Percentiles rank a stretch among this genome's conserved stretches.
Evolutionary conservation across 2,329 filamentous ascomycete species (phyloP).

Genomic region (Neospermospora avenae): DNA sequence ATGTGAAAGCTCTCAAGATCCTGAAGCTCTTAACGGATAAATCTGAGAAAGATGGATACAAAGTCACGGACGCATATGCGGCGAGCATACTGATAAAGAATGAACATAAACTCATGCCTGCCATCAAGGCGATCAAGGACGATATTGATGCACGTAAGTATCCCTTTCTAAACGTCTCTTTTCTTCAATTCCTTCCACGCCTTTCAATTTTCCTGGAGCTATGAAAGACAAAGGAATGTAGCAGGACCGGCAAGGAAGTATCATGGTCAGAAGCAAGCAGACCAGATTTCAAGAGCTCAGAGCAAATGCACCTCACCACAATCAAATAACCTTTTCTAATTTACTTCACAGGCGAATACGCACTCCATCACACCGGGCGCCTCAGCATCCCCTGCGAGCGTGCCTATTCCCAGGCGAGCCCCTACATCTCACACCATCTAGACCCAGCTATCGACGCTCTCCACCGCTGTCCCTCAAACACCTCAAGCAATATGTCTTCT

Average conservation of each 20-base stretch:
- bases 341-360: not conserved
- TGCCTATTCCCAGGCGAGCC: not conserved
- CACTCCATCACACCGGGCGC: not conserved
- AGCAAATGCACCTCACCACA: not conserved
- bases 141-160: constrained; percentile 3
- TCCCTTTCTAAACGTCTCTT: not conserved
- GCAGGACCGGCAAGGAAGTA: not conserved
- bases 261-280: not conserved
- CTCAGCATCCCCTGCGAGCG: not conserved
- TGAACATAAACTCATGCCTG: not conserved
- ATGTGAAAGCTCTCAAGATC: not conserved
- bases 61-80: not conserved
- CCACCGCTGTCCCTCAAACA: too few relatives aligned
- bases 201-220: too few relatives aligned
- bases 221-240: too few relatives aligned
- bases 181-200: too few relatives aligned
- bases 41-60: not conserved
- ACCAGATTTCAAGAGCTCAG: too few relatives aligned
- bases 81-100: not conserved
- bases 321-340: not conserved
- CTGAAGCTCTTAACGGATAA: not conserved
- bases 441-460: not conserved
- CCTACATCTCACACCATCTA: not conserved
- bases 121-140: not conserved
- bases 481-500: not conserved